These are phyloP conservation scores for Pinus albicaulis DNA, from an alignment of 75 land plant genomes.

Conservation along the genomic window DNA sequence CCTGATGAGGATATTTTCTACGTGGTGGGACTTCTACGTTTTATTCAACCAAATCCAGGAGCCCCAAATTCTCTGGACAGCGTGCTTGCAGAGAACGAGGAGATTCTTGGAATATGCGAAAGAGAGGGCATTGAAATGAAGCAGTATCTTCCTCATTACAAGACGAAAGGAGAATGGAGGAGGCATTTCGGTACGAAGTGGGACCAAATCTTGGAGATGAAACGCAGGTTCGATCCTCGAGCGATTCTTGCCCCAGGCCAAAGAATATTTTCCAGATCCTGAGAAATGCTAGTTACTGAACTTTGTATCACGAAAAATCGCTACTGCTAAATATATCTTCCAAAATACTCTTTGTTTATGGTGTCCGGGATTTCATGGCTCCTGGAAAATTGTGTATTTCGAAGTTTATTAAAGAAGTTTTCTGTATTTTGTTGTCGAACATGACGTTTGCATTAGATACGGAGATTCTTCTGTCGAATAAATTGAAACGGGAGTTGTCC, in stretches of 20 bases:
- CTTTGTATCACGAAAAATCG: too few relatives aligned
- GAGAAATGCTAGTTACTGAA: too few relatives aligned
- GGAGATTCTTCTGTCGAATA: too few relatives aligned
- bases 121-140: conserved; percentile 19
- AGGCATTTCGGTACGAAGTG: conserved; percentile 41
- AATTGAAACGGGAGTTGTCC: too few relatives aligned
- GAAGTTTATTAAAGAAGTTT: too few relatives aligned
- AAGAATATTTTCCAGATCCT: conserved; percentile 11
- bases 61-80: not conserved
- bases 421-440: too few relatives aligned
- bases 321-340: too few relatives aligned
- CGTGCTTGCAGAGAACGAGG: conserved; percentile 25
- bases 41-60: not conserved
- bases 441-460: too few relatives aligned
- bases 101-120: conserved; percentile 32
- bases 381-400: too few relatives aligned
- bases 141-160: conserved; percentile 39
- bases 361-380: too few relatives aligned
- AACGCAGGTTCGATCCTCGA: conserved; percentile 33
- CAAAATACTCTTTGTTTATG: too few relatives aligned
- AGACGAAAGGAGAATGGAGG: conserved; percentile 24
- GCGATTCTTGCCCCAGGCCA: conserved; percentile 45
- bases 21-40: conserved; percentile 39
- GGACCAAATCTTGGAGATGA: conserved; percentile 22
- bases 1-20: conserved; percentile 58